These are phyloP conservation scores for Leccinum barrowsii DNA, from an alignment of 768 basidiomycete species.

Conservation along the genomic window DNA sequence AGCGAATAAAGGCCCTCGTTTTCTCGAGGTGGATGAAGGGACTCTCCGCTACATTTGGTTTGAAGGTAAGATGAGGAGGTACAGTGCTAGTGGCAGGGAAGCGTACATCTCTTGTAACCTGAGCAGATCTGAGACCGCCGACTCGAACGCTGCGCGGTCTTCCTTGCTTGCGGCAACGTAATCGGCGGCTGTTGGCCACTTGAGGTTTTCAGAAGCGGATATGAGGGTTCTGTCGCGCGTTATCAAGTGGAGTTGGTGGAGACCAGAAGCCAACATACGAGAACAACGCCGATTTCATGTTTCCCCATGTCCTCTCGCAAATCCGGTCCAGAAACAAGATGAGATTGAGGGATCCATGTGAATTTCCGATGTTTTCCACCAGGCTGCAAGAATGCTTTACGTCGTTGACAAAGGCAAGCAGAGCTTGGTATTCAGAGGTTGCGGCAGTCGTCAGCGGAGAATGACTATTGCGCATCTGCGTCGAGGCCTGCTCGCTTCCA, in stretches of 20 bases:
- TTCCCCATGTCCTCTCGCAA: slow-evolving; percentile 71
- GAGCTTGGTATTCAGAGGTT: slow-evolving; percentile 53
- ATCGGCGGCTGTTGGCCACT: slow-evolving; percentile 82
- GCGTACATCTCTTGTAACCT: slow-evolving; percentile 76
- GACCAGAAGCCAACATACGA: slow-evolving; percentile 42
- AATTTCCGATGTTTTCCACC: slow-evolving; percentile 43
- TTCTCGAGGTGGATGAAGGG: slow-evolving; percentile 34
- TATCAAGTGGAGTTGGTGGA: neutral
- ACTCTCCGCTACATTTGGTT: slow-evolving; percentile 44
- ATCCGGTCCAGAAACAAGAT: slow-evolving; percentile 58
- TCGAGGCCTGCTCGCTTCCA: slow-evolving; percentile 54
- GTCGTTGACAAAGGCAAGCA: slow-evolving; percentile 58
- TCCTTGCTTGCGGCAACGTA: slow-evolving; percentile 49
- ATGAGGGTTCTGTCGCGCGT: slow-evolving; percentile 51
- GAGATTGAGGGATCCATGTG: slow-evolving; percentile 55
- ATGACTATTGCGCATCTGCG: slow-evolving; percentile 43
- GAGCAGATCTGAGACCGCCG: slow-evolving; percentile 72
- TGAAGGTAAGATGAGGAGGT: slow-evolving; percentile 1
- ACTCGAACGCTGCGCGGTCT: slow-evolving; percentile 65
- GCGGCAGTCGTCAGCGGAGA: slow-evolving; percentile 42
- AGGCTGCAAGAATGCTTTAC: slow-evolving; percentile 43
- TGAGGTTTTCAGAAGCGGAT: slow-evolving; percentile 62
- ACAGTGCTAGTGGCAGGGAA: neutral
- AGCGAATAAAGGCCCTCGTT: slow-evolving; percentile 72
- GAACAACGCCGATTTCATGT: slow-evolving; percentile 64